Evolutionary conservation across 306 rosid genomes (phyloP), one percentile per base, ranked within the genome.

Genomic region (Lupinus albus): DNA sequence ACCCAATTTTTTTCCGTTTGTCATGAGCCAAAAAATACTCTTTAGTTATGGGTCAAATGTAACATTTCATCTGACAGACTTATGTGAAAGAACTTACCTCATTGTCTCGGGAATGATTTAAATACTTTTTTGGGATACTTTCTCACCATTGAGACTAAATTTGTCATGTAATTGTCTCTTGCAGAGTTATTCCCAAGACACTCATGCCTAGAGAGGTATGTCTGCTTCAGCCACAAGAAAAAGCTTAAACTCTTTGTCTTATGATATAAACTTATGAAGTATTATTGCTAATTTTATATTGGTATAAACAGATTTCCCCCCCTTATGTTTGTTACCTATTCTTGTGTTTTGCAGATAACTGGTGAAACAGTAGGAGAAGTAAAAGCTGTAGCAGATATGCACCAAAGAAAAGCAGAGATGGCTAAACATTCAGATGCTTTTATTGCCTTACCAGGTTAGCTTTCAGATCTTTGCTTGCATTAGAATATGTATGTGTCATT

Each of bases 121-220:
- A n/a, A n/a, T n/a, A n/a, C n/a, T n/a, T 64, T 74, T 14, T 25
- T 25, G 55, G 52, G 78, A 55, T 68, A 69, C 76, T 68, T 80
- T 76, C 60, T 58, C 66, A 74, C 4, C 30, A 25, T 25, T 25
- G 30, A 25, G 62, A 71, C 88, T 87, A 77, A 65, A 52, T 72
- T 83, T 86, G 95, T 87, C 93, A 72, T 84, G 67, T 86, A 78
- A 80, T 76, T 89, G 91, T 86, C 90, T 80, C 80, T 73, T 80
- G 82, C 95, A 93, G 98, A 76, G 97, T 93, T 73, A 93, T 93
- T 88, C 98, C 98, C 87, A 93, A 88, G 91, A 89, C 98, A 73
- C 98, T 93, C 91, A 93, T 93, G 97, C 97, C 98, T 89, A 86
- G 95, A 89, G 98, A 93, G 98, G 98, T 93, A 83, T 81, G 82